Base-by-base conservation (phyloP, 192 early-diverging fungal genomes). In the Backusella tarrabulga region DNA sequence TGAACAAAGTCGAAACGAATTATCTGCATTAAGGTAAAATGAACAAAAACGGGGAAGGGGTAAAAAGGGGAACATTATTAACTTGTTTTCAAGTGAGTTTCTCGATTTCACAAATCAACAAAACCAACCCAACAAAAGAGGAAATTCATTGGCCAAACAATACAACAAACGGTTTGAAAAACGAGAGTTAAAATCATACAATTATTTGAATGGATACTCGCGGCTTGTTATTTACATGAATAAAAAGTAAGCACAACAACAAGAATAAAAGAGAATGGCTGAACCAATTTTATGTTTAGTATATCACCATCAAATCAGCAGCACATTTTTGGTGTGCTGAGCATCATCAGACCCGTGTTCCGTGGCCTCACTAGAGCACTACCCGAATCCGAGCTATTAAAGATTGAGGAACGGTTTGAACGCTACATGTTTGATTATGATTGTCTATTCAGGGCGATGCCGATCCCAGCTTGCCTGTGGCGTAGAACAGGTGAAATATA, bases 231-330 rank as follows among this genome's bases (percentile, higher is more conserved):
- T 63, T 63, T 63, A 63, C 56, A 63, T 63, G 56, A 63, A 63
- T 63, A 63, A 63, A 63, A 63, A 63, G 56, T 63, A 56, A 56
- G n/a, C 32, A 32, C 32, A 1, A 1, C 29, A 21, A n/a, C 3
- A 52, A 7, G 19, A 52, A 6, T 4, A 50, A 19, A 50, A 50
- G 17, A 19, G 46, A 32, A 32, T 19, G 0, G 46, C n/a, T 52
- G 6, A 6, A 4, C 17, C 14, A 52, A 52, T n/a, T 54, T 56
- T 56, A 23, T 26, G 9, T 11, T 21, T 23, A 60, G 56, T 60
- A 60, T 60, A 60, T 60, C 56, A 60, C 56, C 56, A 29, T 60
- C 56, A 60, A 60, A 23, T 60, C 56, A 60, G 56, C 56, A 60
- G 29, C 56, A 60, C 29, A 26, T 60, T 60, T 60, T 60, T 60